phyloP scores from a whole-genome alignment of 2,329 filamentous ascomycete species.

The Cucurbitaria berberidis region DNA sequence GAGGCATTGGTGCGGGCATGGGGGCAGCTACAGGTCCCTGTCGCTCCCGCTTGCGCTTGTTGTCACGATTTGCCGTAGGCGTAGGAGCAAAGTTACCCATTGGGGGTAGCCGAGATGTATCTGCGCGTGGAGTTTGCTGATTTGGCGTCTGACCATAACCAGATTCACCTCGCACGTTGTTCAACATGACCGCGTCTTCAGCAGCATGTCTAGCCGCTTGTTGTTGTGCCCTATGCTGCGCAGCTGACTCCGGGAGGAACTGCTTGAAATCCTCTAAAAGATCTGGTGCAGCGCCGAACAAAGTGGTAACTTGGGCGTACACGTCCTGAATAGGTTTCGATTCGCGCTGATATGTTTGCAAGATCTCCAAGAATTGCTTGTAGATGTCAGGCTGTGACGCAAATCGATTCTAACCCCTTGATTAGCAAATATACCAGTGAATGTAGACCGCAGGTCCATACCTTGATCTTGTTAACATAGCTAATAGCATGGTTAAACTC shows the following conservation, averaged over 20 bases:
- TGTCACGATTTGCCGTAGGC: constrained; percentile 83
- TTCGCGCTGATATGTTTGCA: constrained; percentile 97
- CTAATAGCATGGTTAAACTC: constrained; percentile 99
- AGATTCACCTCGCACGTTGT: constrained; percentile 64
- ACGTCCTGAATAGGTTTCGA: constrained; percentile 99
- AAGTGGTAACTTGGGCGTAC: constrained; percentile 91
- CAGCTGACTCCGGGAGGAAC: constrained; percentile 89
- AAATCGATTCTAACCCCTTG: constrained; percentile 80
- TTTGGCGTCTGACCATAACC: constrained; percentile 52
- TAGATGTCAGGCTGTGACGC: constrained; percentile 97
- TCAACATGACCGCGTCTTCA: constrained; percentile 73
- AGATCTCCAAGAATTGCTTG: constrained; percentile 97
- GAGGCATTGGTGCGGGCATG: constrained; percentile 39
- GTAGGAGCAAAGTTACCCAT: constrained; percentile 92
- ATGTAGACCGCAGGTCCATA: constrained; percentile 51
- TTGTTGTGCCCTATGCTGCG: constrained; percentile 62
- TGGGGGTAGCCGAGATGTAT: constrained; percentile 71
- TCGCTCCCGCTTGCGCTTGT: constrained; percentile 79
- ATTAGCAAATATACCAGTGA: constrained; percentile 14
- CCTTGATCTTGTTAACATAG: constrained; percentile 99
- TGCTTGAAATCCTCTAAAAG: constrained; percentile 98
- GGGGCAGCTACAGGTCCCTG: constrained; percentile 54
- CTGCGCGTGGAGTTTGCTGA: constrained; percentile 57
- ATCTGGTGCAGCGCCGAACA: constrained; percentile 93
- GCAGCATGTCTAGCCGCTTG: constrained; percentile 67